These are phyloP conservation scores for Aechmea fasciata DNA, from an alignment of 176 grass and related monocot genomes.

Conservation along the genomic window DNA sequence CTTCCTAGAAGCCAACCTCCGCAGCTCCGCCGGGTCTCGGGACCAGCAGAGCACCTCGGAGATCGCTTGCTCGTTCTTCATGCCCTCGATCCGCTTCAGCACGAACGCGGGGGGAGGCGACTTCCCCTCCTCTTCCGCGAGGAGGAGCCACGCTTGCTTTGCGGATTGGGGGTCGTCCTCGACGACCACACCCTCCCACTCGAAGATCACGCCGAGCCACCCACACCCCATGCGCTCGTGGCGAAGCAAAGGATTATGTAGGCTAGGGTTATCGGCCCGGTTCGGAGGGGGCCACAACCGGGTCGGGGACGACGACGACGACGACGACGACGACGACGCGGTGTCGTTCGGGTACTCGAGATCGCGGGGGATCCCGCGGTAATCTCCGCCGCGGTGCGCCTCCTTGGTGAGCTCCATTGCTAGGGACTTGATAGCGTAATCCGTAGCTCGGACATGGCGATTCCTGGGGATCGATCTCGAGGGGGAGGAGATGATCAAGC, in stretches of 20 bases:
- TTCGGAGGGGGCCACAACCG: slow-evolving; percentile 59
- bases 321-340: slow-evolving; percentile 15
- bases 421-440: slow-evolving; percentile 39
- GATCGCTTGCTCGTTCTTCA: slow-evolving; percentile 88
- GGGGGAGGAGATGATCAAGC: slow-evolving; percentile 23
- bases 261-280: slow-evolving; percentile 54
- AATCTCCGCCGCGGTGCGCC: slow-evolving; percentile 33
- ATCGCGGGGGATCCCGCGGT: slow-evolving; percentile 37
- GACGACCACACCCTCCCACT: slow-evolving; percentile 84
- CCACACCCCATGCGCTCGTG: slow-evolving; percentile 87
- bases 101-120: slow-evolving; percentile 48
- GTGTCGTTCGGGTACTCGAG: slow-evolving; percentile 28
- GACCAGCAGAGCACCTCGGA: slow-evolving; percentile 96
- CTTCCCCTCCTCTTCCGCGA: slow-evolving; percentile 69
- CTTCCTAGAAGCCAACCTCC: slow-evolving; percentile 46
- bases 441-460: slow-evolving; percentile 3
- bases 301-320: slow-evolving; percentile 7
- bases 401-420: slow-evolving; percentile 56
- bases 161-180: slow-evolving; percentile 67
- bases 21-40: slow-evolving; percentile 44
- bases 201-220: slow-evolving; percentile 82
- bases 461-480: slow-evolving; percentile 13
- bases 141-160: slow-evolving; percentile 57
- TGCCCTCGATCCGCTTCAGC: slow-evolving; percentile 61
- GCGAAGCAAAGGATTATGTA: slow-evolving; percentile 72